These are phyloP conservation scores for Penicillium freii DNA, from an alignment of 2,329 filamentous ascomycete genomes.

Conservation along the genomic window DNA sequence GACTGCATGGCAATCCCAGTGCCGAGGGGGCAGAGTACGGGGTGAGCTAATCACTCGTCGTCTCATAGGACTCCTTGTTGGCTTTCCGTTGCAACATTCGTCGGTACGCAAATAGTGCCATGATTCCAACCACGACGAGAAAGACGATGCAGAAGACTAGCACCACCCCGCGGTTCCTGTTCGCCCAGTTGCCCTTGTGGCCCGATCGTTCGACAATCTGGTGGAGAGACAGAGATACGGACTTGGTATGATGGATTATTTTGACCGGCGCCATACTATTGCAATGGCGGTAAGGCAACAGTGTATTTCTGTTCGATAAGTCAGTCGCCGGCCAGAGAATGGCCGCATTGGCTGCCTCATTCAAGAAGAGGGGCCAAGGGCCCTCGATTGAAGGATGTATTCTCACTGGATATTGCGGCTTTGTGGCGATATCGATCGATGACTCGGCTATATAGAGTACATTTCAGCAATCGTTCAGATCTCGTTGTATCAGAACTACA, in stretches of 20 bases:
- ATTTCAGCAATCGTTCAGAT: neutral
- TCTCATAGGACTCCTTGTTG: constrained; percentile 25
- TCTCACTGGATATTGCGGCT: neutral
- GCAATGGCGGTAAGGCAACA: too few relatives aligned
- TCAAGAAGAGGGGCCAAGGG: too few relatives aligned
- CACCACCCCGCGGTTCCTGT: constrained; percentile 58
- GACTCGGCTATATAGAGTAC: neutral
- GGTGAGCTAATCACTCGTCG: neutral
- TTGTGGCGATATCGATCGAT: neutral
- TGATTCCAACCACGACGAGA: constrained; percentile 53
- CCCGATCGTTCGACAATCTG: constrained; percentile 33
- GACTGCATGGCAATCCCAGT: neutral
- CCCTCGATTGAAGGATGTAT: too few relatives aligned
- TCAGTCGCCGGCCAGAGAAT: neutral
- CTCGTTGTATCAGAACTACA: neutral
- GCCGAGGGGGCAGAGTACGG: rapidly evolving
- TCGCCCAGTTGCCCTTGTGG: constrained; percentile 52
- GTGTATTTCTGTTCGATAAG: neutral
- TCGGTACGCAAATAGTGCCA: constrained; percentile 51
- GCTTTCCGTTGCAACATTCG: constrained; percentile 38
- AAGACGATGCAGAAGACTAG: constrained; percentile 63
- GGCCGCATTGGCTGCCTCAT: too few relatives aligned
- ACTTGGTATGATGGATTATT: constrained; percentile 17
- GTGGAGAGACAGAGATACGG: constrained; percentile 23
- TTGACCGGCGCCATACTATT: constrained; percentile 30